A percentile compares a stretch with the other conserved stretches of the same genome.
Evolutionary conservation across 2,329 filamentous ascomycete species (phyloP).

Genomic region (Aspergillus viridinutans): DNA sequence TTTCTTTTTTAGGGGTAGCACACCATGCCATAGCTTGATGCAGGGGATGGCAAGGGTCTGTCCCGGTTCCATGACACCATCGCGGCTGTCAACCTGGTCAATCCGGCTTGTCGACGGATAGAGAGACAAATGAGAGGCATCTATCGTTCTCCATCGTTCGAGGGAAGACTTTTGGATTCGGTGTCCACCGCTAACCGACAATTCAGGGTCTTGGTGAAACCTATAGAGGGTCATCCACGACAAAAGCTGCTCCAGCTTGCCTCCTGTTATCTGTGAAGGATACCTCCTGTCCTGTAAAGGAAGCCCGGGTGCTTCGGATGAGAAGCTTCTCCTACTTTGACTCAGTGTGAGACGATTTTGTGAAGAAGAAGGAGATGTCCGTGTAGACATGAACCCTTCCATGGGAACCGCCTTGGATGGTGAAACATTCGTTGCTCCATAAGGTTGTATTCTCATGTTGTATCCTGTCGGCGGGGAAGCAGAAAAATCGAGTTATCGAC

Average conservation of each 20-base stretch:
- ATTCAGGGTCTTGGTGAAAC: not conserved
- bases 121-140: not conserved
- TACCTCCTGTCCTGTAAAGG: not conserved
- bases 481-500: not conserved
- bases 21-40: not conserved
- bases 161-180: not conserved
- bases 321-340: not conserved
- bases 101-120: not conserved
- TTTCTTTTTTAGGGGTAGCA: not conserved
- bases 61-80: not conserved
- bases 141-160: not conserved
- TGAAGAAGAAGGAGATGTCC: not conserved
- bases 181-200: not conserved
- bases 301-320: not conserved
- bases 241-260: not conserved
- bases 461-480: not conserved
- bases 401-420: not conserved
- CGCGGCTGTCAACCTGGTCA: not conserved
- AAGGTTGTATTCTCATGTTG: not conserved
- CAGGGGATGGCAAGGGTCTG: not conserved
- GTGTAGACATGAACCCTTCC: not conserved
- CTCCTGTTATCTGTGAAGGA: no score
- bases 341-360: not conserved
- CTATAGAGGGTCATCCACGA: not conserved
- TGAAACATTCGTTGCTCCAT: not conserved